Evolutionary conservation across 2,329 filamentous ascomycete species (phyloP).

Genomic region (Talaromyces verruculosus): DNA sequence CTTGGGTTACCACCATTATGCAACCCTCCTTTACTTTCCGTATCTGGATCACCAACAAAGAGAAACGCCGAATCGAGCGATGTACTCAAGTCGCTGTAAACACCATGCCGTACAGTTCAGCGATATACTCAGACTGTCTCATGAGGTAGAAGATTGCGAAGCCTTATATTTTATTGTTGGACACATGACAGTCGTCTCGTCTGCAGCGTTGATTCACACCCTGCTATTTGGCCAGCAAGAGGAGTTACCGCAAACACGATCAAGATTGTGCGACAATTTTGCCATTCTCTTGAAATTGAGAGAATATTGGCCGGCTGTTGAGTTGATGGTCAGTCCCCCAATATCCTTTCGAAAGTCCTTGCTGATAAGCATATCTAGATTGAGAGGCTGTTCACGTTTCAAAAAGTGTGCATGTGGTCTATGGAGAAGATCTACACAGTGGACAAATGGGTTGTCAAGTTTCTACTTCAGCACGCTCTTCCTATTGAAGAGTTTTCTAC

Average conservation of each 20-base stretch:
- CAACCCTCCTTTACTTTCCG: conserved; percentile 51
- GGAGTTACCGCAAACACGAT: conserved; percentile 12
- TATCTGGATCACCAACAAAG: conserved; percentile 37
- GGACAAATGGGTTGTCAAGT: conserved; percentile 27
- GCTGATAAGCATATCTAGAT: neutral
- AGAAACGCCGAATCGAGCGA: neutral
- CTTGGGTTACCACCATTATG: conserved; percentile 51
- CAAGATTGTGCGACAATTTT: conserved; percentile 20
- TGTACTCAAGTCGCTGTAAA: conserved; percentile 44
- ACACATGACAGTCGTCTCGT: conserved; percentile 50
- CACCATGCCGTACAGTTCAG: conserved; percentile 36
- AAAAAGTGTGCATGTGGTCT: conserved; percentile 25
- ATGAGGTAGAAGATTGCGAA: conserved; percentile 35
- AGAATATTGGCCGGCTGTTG: conserved; percentile 23
- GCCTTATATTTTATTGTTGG: conserved; percentile 49
- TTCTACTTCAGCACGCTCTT: conserved; percentile 27
- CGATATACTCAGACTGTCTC: neutral
- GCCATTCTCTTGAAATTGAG: conserved; percentile 22
- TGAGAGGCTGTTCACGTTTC: neutral
- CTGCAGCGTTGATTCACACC: conserved; percentile 50
- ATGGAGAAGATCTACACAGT: conserved; percentile 26
- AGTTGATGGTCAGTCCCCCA: conserved; percentile 4
- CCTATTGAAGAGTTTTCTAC: conserved; percentile 24
- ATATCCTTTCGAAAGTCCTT: neutral
- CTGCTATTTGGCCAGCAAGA: conserved; percentile 42